Conservation (phyloP, 2,329 filamentous ascomycete species). For the Alternaria infectoria region DNA sequence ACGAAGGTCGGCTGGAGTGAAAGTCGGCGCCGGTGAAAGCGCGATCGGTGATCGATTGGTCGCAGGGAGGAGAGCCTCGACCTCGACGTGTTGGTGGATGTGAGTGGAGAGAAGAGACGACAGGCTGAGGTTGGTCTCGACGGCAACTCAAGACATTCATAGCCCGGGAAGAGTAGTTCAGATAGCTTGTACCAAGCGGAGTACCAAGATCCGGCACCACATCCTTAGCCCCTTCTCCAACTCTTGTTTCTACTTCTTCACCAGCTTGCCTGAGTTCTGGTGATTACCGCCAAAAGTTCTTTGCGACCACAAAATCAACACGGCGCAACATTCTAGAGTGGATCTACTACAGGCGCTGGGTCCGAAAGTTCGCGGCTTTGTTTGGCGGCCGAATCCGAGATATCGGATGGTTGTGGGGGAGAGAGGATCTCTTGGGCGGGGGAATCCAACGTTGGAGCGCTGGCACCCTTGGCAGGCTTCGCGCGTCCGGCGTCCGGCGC, state of each 20-base stretch:
- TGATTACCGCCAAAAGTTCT: fast-evolving
- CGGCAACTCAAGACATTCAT: neutral
- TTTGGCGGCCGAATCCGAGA: too few species aligned
- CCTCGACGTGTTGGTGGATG: too few species aligned
- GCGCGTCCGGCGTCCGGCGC: too few species aligned
- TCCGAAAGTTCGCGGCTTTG: conserved; percentile 82
- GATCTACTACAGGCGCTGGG: conserved; percentile 60
- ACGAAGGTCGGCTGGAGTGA: too few species aligned
- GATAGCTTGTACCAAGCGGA: fast-evolving
- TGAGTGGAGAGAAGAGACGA: neutral
- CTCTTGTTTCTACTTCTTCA: neutral
- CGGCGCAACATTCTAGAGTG: fast-evolving
- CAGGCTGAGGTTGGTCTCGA: neutral
- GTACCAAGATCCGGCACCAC: neutral
- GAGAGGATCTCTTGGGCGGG: neutral
- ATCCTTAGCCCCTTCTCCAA: neutral
- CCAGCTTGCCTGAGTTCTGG: neutral
- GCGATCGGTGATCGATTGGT: too few species aligned
- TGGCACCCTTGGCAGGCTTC: too few species aligned
- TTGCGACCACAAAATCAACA: neutral
- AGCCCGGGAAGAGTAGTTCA: neutral
- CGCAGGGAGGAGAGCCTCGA: too few species aligned
- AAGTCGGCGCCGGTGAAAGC: too few species aligned
- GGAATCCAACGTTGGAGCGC: neutral
- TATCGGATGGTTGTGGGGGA: conserved; percentile 66